phyloP scores from a whole-genome alignment of 2,329 filamentous ascomycete genomes.

The Biscogniauxia mediterranea region DNA sequence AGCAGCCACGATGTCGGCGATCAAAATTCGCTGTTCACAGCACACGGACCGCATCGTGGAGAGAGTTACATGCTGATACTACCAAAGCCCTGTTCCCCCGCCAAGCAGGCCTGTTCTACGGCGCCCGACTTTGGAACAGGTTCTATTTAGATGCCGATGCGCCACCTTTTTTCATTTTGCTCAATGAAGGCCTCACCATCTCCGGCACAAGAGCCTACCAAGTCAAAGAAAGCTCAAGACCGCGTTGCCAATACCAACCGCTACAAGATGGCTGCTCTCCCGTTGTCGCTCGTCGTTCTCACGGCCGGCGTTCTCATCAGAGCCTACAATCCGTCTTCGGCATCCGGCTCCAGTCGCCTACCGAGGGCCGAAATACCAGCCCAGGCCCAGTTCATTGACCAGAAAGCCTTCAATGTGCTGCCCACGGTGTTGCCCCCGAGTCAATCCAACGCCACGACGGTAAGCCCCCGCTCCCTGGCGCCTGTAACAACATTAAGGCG shows the following conservation, averaged over 20 bases:
- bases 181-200: not conserved
- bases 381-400: constrained; percentile 43
- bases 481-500: not conserved
- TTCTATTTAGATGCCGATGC: not conserved
- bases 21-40: not conserved
- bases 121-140: not conserved
- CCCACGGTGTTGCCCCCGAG: constrained; percentile 37
- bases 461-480: constrained; percentile 18
- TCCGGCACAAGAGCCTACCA: constrained; percentile 1
- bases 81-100: not conserved
- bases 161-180: not conserved
- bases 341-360: constrained; percentile 1
- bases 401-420: constrained; percentile 43
- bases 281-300: constrained; percentile 17
- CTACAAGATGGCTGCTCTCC: constrained; percentile 21
- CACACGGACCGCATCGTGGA: not conserved
- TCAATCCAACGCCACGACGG: constrained; percentile 37
- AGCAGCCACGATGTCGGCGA: not conserved
- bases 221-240: not conserved
- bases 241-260: not conserved
- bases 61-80: not conserved
- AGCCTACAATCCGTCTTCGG: constrained; percentile 13
- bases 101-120: not conserved
- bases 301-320: constrained; percentile 14
- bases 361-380: constrained; percentile 28